These are phyloP conservation scores for Chlorella sp. DNA, from an alignment of 139 green algal genomes.

Conservation along the genomic window DNA sequence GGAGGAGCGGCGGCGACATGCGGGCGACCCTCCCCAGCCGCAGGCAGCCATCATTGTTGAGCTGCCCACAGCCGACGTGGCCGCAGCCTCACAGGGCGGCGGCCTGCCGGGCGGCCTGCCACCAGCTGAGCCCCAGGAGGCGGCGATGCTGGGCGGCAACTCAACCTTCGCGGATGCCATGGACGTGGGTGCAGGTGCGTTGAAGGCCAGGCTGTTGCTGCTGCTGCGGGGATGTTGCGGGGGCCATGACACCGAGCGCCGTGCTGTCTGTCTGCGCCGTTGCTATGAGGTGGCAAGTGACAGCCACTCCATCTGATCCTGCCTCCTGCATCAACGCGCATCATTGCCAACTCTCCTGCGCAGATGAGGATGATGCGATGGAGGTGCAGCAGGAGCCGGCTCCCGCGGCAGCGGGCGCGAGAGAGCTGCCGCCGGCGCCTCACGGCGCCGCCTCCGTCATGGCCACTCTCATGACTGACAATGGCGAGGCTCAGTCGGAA, in stretches of 20 bases:
- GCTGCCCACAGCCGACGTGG: slow-evolving; percentile 14
- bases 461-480: slow-evolving; percentile 28
- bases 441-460: slow-evolving; percentile 36
- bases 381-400: slow-evolving; percentile 36
- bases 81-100: not conserved
- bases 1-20: not conserved
- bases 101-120: not conserved
- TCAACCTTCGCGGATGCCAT: slow-evolving; percentile 9
- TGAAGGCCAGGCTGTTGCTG: too few relatives aligned
- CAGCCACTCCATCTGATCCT: too few relatives aligned
- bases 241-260: too few relatives aligned
- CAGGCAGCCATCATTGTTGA: slow-evolving; percentile 19
- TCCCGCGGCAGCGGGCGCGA: not conserved
- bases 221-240: too few relatives aligned
- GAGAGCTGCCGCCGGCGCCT: slow-evolving; percentile 9
- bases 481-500: slow-evolving; percentile 19
- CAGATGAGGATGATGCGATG: slow-evolving; percentile 30
- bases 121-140: slow-evolving; percentile 1
- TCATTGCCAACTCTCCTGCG: not conserved
- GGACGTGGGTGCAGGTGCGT: slow-evolving; percentile 21
- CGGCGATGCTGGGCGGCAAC: slow-evolving; percentile 30
- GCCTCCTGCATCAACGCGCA: too few relatives aligned
- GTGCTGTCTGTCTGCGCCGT: too few relatives aligned
- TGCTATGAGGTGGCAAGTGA: too few relatives aligned
- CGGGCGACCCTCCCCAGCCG: not conserved